Percentiles rank a stretch among this genome's conserved stretches.
phyloP scores from a whole-genome alignment of 371 early-diverging fungal genomes.

The Mortierella sp. region DNA sequence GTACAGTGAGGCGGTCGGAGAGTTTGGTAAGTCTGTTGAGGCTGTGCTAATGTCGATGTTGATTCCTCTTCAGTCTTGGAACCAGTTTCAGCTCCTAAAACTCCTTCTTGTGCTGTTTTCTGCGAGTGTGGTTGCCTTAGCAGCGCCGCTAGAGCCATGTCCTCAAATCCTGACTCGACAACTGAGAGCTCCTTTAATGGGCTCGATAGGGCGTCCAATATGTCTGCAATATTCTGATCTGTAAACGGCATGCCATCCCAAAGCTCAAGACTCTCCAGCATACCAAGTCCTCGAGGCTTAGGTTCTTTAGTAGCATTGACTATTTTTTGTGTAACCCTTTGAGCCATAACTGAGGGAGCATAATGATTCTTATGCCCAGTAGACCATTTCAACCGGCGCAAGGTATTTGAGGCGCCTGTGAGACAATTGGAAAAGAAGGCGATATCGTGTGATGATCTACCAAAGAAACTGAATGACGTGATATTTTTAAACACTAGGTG shows the following conservation, averaged over 20 bases:
- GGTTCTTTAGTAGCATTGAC: background rate
- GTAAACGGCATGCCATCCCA: conserved; percentile 8
- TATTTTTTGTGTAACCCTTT: background rate
- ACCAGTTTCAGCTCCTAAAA: background rate
- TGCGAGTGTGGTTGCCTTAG: background rate
- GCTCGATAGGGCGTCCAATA: background rate
- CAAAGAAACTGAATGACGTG: conserved; percentile 5
- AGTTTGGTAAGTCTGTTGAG: background rate
- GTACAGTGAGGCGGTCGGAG: background rate
- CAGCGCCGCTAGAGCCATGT: background rate
- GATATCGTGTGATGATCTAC: background rate
- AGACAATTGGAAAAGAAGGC: background rate
- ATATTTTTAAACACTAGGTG: background rate
- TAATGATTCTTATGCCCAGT: background rate
- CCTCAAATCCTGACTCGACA: conserved; percentile 2
- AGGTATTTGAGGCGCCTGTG: background rate
- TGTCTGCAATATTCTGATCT: background rate
- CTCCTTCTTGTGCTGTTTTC: background rate
- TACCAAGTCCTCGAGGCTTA: background rate
- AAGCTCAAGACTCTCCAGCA: background rate
- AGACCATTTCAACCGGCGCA: background rate
- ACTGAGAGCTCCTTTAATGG: conserved; percentile 2
- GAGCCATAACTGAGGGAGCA: background rate
- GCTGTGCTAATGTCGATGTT: background rate
- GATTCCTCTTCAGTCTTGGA: background rate